Evolutionary conservation across 78 protist species (phyloP).

Genomic region (Monocercomonoides exilis): DNA sequence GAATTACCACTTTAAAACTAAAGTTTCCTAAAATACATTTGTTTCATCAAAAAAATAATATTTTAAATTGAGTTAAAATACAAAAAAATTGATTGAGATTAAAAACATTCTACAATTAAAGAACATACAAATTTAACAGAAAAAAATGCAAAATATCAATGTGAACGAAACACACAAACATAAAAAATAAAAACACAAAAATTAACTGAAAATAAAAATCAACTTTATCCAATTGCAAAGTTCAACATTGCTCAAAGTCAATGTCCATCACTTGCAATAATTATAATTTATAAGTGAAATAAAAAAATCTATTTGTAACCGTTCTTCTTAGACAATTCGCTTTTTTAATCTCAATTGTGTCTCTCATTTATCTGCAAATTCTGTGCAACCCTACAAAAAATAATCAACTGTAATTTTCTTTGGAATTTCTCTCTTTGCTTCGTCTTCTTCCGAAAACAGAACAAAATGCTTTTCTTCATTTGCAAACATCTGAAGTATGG

Average conservation of each 20-base stretch:
- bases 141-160: too few relatives aligned
- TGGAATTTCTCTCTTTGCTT: background rate
- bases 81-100: too few relatives aligned
- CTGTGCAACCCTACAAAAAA: background rate
- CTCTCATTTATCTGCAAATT: background rate
- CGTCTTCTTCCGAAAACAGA: background rate
- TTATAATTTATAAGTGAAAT: background rate
- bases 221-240: background rate
- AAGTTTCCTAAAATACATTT: too few relatives aligned
- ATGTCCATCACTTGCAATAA: background rate
- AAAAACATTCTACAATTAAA: too few relatives aligned
- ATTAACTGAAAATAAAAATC: too few relatives aligned
- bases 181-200: too few relatives aligned
- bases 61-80: too few relatives aligned
- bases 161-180: too few relatives aligned
- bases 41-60: too few relatives aligned
- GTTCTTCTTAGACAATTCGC: too few relatives aligned
- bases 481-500: constrained; percentile 11
- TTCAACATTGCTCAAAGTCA: background rate
- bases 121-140: too few relatives aligned
- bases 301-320: background rate
- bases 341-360: background rate
- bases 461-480: background rate
- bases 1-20: too few relatives aligned
- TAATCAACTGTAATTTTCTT: background rate